Evolutionary conservation across 2,329 filamentous ascomycete genomes (phyloP), one percentile per base, ranked within the genome.

Genomic region (Zymoseptoria crescenta): DNA sequence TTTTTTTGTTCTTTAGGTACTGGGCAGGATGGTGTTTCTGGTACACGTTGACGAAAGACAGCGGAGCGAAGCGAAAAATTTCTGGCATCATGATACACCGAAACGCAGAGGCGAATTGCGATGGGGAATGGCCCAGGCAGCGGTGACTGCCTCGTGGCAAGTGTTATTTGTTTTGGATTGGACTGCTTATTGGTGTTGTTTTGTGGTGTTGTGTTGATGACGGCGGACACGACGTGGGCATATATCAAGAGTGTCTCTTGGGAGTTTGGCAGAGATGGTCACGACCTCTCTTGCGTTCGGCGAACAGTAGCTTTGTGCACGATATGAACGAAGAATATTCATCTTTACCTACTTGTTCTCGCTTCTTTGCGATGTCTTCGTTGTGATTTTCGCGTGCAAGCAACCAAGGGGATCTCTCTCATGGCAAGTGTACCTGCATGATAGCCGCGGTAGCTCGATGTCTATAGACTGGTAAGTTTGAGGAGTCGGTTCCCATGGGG

Each of bases 41-140:
- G 58, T 49, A 49, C 35, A 45, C 35, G 24, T 52, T 52, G 49
- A 52, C 27, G 3, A 55, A 60, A 57, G 57, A 57, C 58, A 60
- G 58, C 58, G 55, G 55, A 60, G 55, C 53, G 55, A 21, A 24
- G 24, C 24, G 24, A 21, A 24, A 57, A 57, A 57, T 52, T 45
- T 45, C 49, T 59, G 54, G 56, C 54, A 59, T 57, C 58, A 60
- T 57, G 58, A 60, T 54, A 60, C 48, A 52, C 24, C 54, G 13
- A 55, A 35, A 21, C 20, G 52, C 51, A 57, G 58, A 55, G 48
- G 58, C 54, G 56, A 56, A 55, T 50, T 21, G 45, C 21, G 48
- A 41, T 49, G 55, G 29, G 41, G 29, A 20, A 21, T 29, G 56
- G 56, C 51, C 51, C 49, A 52, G 52, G 56, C 49, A 58, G 56